phyloP scores from a whole-genome alignment of 1,284 basidiomycete genomes.

The Tremellales sp. region DNA sequence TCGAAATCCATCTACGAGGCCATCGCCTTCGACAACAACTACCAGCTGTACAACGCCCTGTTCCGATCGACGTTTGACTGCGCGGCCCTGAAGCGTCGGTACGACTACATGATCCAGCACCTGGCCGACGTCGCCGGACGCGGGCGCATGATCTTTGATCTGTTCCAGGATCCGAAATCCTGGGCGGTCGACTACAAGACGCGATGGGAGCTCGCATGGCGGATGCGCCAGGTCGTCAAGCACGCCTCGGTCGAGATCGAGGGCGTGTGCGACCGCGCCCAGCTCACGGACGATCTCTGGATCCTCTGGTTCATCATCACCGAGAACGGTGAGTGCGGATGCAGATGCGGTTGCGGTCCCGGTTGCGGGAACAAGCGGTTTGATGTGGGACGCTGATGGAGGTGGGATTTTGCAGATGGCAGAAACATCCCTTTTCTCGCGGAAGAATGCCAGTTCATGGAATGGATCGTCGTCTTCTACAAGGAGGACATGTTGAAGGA shows the following conservation, averaged over 20 bases:
- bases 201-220: conserved; percentile 35
- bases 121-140: conserved; percentile 10
- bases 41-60: conserved; percentile 47
- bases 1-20: conserved; percentile 33
- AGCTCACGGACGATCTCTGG: conserved; percentile 45
- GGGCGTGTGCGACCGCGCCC: conserved; percentile 21
- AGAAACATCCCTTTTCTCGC: conserved; percentile 46
- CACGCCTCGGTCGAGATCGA: conserved; percentile 27
- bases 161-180: conserved; percentile 33
- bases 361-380: not conserved
- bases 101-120: conserved; percentile 35
- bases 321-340: conserved; percentile 48
- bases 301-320: conserved; percentile 49
- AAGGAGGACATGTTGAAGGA: conserved; percentile 42
- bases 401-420: conserved; percentile 32
- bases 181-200: conserved; percentile 44
- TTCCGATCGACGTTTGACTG: conserved; percentile 48
- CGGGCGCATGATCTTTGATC: conserved; percentile 20
- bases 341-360: not conserved
- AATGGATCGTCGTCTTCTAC: conserved; percentile 44
- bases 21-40: conserved; percentile 44
- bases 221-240: conserved; percentile 38
- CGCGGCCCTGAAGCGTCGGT: conserved; percentile 38
- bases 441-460: conserved; percentile 38
- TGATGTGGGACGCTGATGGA: not conserved